phyloP scores from a whole-genome alignment of 2,329 filamentous ascomycete genomes.

The Claviceps africana region DNA sequence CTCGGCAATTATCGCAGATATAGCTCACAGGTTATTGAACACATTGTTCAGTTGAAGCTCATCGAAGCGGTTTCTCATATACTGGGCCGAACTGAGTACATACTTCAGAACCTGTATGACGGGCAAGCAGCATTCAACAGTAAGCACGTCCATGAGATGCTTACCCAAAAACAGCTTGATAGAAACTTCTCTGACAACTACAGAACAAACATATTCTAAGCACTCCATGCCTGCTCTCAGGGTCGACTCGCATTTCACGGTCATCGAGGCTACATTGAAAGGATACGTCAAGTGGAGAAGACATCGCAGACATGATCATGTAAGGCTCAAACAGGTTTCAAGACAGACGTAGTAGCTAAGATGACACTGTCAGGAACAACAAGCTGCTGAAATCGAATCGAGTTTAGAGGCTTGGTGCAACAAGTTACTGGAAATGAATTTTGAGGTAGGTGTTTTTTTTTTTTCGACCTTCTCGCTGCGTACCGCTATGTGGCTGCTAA shows the following conservation, averaged over 20 bases:
- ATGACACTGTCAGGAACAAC: slow-evolving; percentile 24
- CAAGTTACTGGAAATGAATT: slow-evolving; percentile 53
- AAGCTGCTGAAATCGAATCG: slow-evolving; percentile 43
- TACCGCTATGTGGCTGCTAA: not conserved
- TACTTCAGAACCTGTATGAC: slow-evolving; percentile 63
- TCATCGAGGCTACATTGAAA: slow-evolving; percentile 77
- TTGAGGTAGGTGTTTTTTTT: slow-evolving; percentile 35
- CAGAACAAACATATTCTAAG: slow-evolving; percentile 49
- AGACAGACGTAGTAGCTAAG: not conserved
- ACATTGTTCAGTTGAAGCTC: slow-evolving; percentile 67
- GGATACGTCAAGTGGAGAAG: slow-evolving; percentile 70
- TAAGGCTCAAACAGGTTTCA: slow-evolving; percentile 9
- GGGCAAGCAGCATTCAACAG: slow-evolving; percentile 53
- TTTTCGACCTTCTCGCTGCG: not conserved
- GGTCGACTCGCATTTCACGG: slow-evolving; percentile 78
- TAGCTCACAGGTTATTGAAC: slow-evolving; percentile 74
- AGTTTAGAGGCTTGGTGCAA: slow-evolving; percentile 61
- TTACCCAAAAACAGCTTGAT: not conserved
- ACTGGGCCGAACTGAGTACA: slow-evolving; percentile 60
- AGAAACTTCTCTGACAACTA: slow-evolving; percentile 2
- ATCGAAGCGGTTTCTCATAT: slow-evolving; percentile 81
- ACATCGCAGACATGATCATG: slow-evolving; percentile 16
- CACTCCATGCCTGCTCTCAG: slow-evolving; percentile 59
- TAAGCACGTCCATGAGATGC: slow-evolving; percentile 19
- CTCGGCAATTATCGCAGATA: slow-evolving; percentile 91